These are phyloP conservation scores for Trichoderma koningii DNA, from an alignment of 2,329 filamentous ascomycete genomes.

Conservation along the genomic window DNA sequence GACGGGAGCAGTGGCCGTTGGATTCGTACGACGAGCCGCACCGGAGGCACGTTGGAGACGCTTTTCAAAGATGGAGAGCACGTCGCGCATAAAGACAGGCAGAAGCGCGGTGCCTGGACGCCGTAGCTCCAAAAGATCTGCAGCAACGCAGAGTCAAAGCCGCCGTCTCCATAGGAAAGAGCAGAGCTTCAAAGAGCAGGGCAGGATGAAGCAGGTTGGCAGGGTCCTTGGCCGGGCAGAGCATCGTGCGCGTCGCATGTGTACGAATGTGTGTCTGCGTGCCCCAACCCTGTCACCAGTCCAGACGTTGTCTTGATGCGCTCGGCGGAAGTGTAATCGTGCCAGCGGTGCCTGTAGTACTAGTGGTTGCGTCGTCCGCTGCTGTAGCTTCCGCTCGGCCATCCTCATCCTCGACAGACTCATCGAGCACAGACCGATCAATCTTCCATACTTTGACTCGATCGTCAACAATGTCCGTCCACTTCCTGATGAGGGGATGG, in stretches of 20 bases:
- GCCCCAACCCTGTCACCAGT: slow-evolving; percentile 41
- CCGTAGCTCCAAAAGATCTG: not conserved
- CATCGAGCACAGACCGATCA: slow-evolving; percentile 38
- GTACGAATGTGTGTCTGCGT: not conserved
- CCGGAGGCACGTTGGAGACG: no score
- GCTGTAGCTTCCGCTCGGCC: not conserved
- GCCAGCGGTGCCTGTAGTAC: slow-evolving; percentile 34
- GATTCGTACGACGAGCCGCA: no score
- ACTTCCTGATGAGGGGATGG: slow-evolving; percentile 68
- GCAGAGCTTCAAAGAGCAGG: not conserved
- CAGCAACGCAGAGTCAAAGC: not conserved
- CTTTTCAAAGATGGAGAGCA: not conserved
- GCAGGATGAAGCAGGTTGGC: not conserved
- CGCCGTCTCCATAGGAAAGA: not conserved
- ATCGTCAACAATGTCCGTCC: slow-evolving; percentile 49
- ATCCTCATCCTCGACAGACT: slow-evolving; percentile 36
- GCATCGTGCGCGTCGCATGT: not conserved
- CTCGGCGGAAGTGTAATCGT: slow-evolving; percentile 15
- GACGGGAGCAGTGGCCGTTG: no score
- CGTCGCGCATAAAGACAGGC: not conserved
- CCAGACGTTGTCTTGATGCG: slow-evolving; percentile 40
- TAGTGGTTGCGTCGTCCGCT: slow-evolving; percentile 11
- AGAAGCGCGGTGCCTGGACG: not conserved
- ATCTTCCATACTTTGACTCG: slow-evolving; percentile 42
- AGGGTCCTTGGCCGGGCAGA: not conserved